A percentile compares a stretch with the other conserved stretches of the same genome.
phyloP scores from a whole-genome alignment of 305 asterid species.

The Plantago coronopus region DNA sequence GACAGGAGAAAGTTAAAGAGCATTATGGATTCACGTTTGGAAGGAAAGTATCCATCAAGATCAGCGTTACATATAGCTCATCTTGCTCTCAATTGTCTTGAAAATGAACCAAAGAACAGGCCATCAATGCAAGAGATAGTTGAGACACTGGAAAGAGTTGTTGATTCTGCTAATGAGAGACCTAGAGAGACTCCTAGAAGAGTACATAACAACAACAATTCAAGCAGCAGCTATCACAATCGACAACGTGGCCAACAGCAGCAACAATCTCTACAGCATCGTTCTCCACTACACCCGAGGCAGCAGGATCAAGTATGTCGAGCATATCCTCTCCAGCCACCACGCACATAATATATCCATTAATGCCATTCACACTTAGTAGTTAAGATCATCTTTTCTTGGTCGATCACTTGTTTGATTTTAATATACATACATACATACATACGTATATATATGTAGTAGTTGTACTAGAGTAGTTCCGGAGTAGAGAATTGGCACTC shows the following conservation, averaged over 20 bases:
- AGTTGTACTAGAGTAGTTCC: too few relatives aligned
- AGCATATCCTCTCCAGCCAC: constrained; percentile 41
- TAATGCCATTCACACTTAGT: too few relatives aligned
- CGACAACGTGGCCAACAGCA: constrained; percentile 24
- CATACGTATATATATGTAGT: too few relatives aligned
- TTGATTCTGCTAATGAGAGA: constrained; percentile 32
- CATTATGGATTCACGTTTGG: constrained; percentile 40
- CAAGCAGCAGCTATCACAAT: constrained; percentile 15
- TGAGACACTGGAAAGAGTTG: constrained; percentile 33
- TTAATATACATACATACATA: too few relatives aligned
- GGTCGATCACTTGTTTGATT: too few relatives aligned
- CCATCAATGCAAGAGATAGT: constrained; percentile 53
- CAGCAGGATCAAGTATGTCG: constrained; percentile 28
- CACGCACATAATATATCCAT: constrained; percentile 18
- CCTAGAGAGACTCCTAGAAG: constrained; percentile 23
- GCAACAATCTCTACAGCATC: constrained; percentile 24
- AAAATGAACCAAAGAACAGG: constrained; percentile 45
- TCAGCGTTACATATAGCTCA: constrained; percentile 37
- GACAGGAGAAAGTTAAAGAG: constrained; percentile 49
- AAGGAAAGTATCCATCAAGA: constrained; percentile 41
- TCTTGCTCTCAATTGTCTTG: constrained; percentile 45
- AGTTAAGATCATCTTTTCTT: too few relatives aligned
- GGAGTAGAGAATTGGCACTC: too few relatives aligned
- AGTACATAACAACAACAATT: constrained; percentile 2
- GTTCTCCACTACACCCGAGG: constrained; percentile 42